Base-by-base conservation (phyloP, 805 yeast species). In the Saturnispora kantuleensis region DNA sequence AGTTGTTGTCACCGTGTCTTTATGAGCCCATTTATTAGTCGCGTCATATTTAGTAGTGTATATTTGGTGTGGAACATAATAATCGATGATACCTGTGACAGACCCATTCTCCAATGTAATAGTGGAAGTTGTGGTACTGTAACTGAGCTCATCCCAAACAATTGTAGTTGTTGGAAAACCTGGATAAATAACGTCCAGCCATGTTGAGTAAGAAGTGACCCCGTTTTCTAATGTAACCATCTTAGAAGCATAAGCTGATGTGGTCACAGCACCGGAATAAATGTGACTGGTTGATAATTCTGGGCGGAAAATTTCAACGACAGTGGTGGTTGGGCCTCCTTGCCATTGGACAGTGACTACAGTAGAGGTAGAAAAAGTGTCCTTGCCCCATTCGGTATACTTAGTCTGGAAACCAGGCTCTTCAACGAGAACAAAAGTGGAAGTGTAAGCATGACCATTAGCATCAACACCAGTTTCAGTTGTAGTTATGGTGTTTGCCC, bases 241-340 rank as follows among this genome's bases (percentile, higher is more conserved):
- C 9, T 10, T 17, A 3, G 44, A 16, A 5, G 13, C 5, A 16
- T 31, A 31, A 10, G 10, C 15, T 31, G 30, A 17, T 8, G 38
- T 9, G 16, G 13, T 13, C 21, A 28, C 8, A 21, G 15, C 33
- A 35, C 35, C 16, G 16, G 35, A 40, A 12, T 10, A 21, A n/a
- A 40, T 21, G 8, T 30, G n/a, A 21, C 31, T 15, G 15, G 41
- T 41, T n/a, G 31, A 15, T 17, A 38, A 13, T 3, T 38, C 13
- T n/a, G 48, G 47, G 15, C 47, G 34, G 17, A 13, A 30, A 13
- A 39, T 31, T 8, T 21, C 35, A 39, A 44, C 18, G 5, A 31
- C 34, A 4, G 47, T 35, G 29, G 26, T 18, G 5, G 44, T 29
- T 11, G 33, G 28, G 21, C 35, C 35, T 3, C 15, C 32, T 3